Conservation (phyloP, 768 basidiomycete genomes). For the Podaxis carcinomalis region DNA sequence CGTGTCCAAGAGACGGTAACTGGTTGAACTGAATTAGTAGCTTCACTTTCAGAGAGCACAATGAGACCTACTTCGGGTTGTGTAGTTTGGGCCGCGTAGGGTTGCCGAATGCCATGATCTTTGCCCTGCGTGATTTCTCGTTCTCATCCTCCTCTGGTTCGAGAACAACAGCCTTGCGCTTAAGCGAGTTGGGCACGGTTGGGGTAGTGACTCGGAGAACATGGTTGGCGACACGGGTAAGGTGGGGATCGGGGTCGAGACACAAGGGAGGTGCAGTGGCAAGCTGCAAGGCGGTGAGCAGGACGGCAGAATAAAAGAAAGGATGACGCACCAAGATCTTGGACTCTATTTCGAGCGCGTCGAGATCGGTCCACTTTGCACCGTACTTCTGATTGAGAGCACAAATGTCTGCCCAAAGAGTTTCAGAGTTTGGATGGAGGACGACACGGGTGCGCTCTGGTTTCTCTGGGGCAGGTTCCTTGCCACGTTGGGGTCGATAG, state of each 20-base stretch:
- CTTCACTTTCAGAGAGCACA: not conserved
- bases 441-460: constrained; percentile 68
- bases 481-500: constrained; percentile 56
- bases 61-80: constrained; percentile 41
- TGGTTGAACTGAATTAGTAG: constrained; percentile 18
- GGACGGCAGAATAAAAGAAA: constrained; percentile 9
- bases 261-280: constrained; percentile 75
- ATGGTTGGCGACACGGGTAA: constrained; percentile 73
- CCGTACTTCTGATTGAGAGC: constrained; percentile 56
- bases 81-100: constrained; percentile 48
- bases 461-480: constrained; percentile 53
- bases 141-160: constrained; percentile 76
- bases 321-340: constrained; percentile 56
- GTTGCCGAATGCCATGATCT: constrained; percentile 79
- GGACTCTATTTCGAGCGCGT: constrained; percentile 72
- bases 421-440: constrained; percentile 74
- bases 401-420: constrained; percentile 77
- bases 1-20: constrained; percentile 57
- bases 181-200: constrained; percentile 67
- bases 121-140: constrained; percentile 65
- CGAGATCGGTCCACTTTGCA: constrained; percentile 61
- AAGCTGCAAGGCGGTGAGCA: constrained; percentile 37
- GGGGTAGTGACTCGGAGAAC: constrained; percentile 70
- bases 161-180: constrained; percentile 67
- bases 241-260: constrained; percentile 73